A percentile compares a stretch with the other conserved stretches of the same genome.
These are phyloP conservation scores for Sonneratia caseolaris DNA, from an alignment of 345 rosid species.

Conservation along the genomic window DNA sequence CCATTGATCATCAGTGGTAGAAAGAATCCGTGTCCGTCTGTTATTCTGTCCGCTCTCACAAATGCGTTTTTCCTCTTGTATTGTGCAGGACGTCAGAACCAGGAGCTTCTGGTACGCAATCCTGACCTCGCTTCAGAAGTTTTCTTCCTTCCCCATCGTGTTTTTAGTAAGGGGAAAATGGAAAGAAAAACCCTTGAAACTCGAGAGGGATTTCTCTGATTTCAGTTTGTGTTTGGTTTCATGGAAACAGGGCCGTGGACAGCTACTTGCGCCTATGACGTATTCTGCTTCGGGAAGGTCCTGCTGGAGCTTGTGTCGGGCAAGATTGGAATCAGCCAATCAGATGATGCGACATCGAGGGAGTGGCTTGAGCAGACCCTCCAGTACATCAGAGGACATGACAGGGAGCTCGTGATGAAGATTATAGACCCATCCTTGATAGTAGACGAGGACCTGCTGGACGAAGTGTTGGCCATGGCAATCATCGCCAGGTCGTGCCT, in stretches of 20 bases:
- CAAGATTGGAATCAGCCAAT: constrained; percentile 66
- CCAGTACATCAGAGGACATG: constrained; percentile 47
- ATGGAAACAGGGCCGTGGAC: constrained; percentile 35
- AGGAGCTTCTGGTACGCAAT: constrained; percentile 40
- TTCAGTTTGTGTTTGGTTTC: constrained; percentile 9
- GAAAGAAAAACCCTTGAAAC: neutral
- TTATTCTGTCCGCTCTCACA: neutral
- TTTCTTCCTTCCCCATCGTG: neutral
- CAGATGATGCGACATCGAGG: constrained; percentile 43
- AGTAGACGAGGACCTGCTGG: constrained; percentile 79
- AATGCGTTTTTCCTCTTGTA: constrained; percentile 9
- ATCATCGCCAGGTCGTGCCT: constrained; percentile 88
- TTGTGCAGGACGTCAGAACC: constrained; percentile 49
- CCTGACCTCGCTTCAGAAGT: neutral
- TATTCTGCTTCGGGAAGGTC: constrained; percentile 86
- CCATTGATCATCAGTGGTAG: too few relatives aligned
- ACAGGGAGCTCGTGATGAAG: constrained; percentile 63
- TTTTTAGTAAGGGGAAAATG: neutral
- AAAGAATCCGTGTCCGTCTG: neutral
- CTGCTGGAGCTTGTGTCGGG: constrained; percentile 86
- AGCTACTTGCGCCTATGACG: constrained; percentile 59
- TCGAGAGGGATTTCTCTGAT: neutral
- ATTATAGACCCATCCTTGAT: constrained; percentile 75
- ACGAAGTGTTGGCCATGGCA: constrained; percentile 99
- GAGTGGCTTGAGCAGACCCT: constrained; percentile 50